Percentiles rank a stretch among this genome's conserved stretches.
These are phyloP conservation scores for Ampelocalamus luodianensis DNA, from an alignment of 176 grass and related monocot species.

Conservation along the genomic window DNA sequence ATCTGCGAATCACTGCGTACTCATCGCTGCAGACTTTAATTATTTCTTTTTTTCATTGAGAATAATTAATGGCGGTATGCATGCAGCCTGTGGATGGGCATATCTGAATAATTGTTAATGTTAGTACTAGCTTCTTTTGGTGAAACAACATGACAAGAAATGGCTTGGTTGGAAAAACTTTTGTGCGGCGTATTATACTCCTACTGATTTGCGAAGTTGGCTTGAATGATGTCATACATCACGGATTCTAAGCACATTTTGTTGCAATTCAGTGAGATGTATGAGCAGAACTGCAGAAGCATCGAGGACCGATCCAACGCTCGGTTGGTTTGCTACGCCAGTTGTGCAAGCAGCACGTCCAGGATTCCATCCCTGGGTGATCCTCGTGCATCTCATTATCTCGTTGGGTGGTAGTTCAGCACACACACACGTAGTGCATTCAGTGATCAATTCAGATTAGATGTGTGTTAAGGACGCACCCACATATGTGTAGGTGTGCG, in stretches of 20 bases:
- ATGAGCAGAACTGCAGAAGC: not conserved
- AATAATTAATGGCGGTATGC: not conserved
- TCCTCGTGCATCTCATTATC: too few relatives aligned
- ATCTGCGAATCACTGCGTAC: not conserved
- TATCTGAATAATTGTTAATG: not conserved
- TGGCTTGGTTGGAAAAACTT: not conserved
- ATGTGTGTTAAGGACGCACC: too few relatives aligned
- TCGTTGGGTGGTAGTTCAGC: too few relatives aligned
- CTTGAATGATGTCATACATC: not conserved
- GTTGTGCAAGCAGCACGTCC: too few relatives aligned
- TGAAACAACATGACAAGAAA: not conserved
- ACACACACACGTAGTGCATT: too few relatives aligned
- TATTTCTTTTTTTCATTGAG: not conserved
- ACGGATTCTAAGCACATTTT: not conserved
- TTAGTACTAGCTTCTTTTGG: not conserved
- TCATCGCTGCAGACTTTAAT: not conserved
- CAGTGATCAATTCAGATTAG: too few relatives aligned
- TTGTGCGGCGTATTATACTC: not conserved
- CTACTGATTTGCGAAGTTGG: not conserved
- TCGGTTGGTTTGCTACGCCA: too few relatives aligned
- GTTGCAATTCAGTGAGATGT: not conserved
- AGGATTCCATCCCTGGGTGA: too few relatives aligned
- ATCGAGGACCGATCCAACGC: too few relatives aligned
- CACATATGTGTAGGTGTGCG: too few relatives aligned
- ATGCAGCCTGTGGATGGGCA: not conserved